Evolutionary conservation across 2,329 filamentous ascomycete genomes (phyloP), one percentile per base, ranked within the genome.

Genomic region (Didymella arachidicola): DNA sequence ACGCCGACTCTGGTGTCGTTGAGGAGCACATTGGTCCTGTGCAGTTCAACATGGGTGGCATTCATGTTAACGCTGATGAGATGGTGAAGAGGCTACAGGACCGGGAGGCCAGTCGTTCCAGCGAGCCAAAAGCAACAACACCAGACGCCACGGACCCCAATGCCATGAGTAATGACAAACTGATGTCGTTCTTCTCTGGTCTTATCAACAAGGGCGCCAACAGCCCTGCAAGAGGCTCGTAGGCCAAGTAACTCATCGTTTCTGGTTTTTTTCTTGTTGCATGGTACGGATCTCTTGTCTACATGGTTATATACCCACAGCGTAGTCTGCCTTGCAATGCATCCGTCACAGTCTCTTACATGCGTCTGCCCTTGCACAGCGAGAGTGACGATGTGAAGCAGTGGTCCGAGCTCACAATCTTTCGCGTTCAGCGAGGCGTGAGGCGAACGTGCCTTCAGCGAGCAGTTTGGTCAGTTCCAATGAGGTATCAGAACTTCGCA

Each of bases 31-130:
- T 97, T 70, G 93, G 93, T 0, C 93, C 93, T 0, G 93, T 97
- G 64, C 93, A 97, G 73, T 97, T 98, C 80, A 99, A 99, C 75
- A 95, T 99, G 85, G 95, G 95, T 41, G 95, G 95, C 52, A 97
- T 99, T 63, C 93, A 97, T 74, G 91, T 97, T 29, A 93, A 97
- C 78, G 93, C 93, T 8, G 93, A 97, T 72, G 93, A 97, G 71
- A 95, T 96, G 90, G 80, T 97, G 57, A 90, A 93, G 76, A 87
- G 90, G 68, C 82, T 96, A 60, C 93, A 93, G 71, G 76, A 78
- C 50, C 76, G 76, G 16, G 74, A 78, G 67, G 73, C 75, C 29
- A 76, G 58, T 38, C 72, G 75, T 34, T 53, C 64, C 34, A 67
- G 62, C 44, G 71, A 72, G 18, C 62, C 69, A 7, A 71, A 73